These are phyloP conservation scores for Fusarium buxicola DNA, from an alignment of 2,329 filamentous ascomycete species.

Conservation along the genomic window DNA sequence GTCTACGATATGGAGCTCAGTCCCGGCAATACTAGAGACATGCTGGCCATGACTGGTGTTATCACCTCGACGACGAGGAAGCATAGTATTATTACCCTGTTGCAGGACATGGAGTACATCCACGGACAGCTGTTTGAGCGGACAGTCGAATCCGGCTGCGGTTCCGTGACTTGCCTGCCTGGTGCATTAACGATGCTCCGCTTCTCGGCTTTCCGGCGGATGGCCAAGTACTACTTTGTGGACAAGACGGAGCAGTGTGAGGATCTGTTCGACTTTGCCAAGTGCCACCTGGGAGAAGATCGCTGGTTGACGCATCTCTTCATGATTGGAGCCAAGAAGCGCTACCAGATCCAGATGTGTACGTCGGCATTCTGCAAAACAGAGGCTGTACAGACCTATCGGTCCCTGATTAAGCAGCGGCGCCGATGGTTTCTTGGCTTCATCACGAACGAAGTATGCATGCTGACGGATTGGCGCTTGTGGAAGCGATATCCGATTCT, in stretches of 20 bases:
- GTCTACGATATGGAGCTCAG: constrained; percentile 99
- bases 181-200: constrained; percentile 95
- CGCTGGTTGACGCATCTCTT: constrained; percentile 97
- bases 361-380: constrained; percentile 99
- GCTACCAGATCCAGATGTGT: constrained; percentile 97
- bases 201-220: constrained; percentile 94
- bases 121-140: constrained; percentile 97
- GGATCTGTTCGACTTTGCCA: constrained; percentile 96
- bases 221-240: constrained; percentile 99
- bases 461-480: constrained; percentile 93
- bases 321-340: constrained; percentile 95
- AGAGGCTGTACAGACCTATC: constrained; percentile 90
- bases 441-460: constrained; percentile 97
- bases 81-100: constrained; percentile 87
- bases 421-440: constrained; percentile 97
- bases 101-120: constrained; percentile 98
- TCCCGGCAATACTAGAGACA: constrained; percentile 89
- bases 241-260: constrained; percentile 96
- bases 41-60: constrained; percentile 97
- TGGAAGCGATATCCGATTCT: constrained; percentile 93
- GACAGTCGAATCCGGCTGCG: constrained; percentile 93
- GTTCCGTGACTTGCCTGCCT: constrained; percentile 92
- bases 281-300: constrained; percentile 95
- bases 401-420: constrained; percentile 90
- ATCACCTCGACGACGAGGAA: constrained; percentile 94